Conservation (phyloP, 257 asterid species). For the Echium plantagineum region DNA sequence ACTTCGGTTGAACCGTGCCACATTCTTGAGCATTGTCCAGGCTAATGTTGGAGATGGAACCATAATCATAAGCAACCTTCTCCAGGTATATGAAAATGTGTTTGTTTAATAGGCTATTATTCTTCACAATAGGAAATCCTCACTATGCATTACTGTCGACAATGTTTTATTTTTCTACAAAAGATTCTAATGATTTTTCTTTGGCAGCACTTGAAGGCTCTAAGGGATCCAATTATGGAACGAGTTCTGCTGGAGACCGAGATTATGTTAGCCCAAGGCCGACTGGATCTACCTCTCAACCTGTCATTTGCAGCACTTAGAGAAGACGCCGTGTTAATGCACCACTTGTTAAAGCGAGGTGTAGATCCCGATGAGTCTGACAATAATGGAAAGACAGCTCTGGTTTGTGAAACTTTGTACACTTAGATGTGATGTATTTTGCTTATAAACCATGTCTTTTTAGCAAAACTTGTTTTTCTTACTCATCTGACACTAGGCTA, state of each 20-base stretch:
- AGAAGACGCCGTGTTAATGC: conserved; percentile 4
- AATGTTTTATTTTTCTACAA: neutral
- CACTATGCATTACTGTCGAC: neutral
- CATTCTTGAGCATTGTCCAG: conserved; percentile 7
- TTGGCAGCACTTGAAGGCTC: conserved; percentile 5
- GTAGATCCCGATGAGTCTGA: conserved; percentile 6
- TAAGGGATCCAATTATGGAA: conserved; percentile 8
- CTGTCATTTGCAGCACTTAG: conserved; percentile 7
- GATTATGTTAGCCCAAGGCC: conserved; percentile 7
- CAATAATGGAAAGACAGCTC: conserved; percentile 7
- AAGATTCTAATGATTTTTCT: neutral
- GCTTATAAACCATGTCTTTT: no score
- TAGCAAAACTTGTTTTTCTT: neutral
- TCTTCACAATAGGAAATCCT: neutral
- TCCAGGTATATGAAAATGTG: conserved; percentile 2
- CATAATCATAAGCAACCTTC: conserved; percentile 14
- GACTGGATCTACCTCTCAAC: conserved; percentile 8
- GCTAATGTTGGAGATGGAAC: conserved; percentile 16
- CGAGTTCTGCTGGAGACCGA: conserved; percentile 7
- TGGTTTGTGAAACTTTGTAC: neutral
- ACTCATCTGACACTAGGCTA: neutral
- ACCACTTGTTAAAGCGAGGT: conserved; percentile 11
- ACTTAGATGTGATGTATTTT: neutral
- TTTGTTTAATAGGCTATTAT: neutral
- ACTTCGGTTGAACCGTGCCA: conserved; percentile 9